A percentile compares a stretch with the other conserved stretches of the same genome.
These are phyloP conservation scores for Ustilago vetiveriae DNA, from an alignment of 1,284 basidiomycete species.

Conservation along the genomic window DNA sequence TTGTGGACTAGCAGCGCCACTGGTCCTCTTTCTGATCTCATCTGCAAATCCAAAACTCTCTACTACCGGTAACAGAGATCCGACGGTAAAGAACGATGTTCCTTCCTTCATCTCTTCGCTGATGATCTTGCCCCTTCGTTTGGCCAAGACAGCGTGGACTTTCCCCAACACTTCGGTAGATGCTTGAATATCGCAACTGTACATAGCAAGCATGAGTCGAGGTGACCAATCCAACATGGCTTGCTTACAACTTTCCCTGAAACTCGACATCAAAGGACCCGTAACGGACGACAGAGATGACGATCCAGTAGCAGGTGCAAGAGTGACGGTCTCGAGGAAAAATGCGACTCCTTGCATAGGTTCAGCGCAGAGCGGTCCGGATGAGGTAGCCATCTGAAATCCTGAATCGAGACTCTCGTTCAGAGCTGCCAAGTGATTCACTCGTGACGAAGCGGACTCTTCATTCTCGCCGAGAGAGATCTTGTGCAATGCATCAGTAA, in stretches of 20 bases:
- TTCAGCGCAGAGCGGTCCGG: slow-evolving; percentile 93
- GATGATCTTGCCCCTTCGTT: slow-evolving; percentile 87
- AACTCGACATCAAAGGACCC: slow-evolving; percentile 86
- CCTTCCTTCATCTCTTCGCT: slow-evolving; percentile 99
- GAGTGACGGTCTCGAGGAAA: slow-evolving; percentile 78
- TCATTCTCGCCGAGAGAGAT: slow-evolving; percentile 22
- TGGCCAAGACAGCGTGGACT: slow-evolving; percentile 93
- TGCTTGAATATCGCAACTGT: slow-evolving; percentile 97
- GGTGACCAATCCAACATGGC: slow-evolving; percentile 97
- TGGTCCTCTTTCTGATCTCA: slow-evolving; percentile 94
- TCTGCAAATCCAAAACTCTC: slow-evolving; percentile 98
- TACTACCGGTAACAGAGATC: slow-evolving; percentile 90
- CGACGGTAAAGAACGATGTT: slow-evolving; percentile 91
- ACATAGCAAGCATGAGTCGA: slow-evolving; percentile 96
- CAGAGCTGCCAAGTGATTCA: slow-evolving; percentile 41
- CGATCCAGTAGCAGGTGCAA: slow-evolving; percentile 70
- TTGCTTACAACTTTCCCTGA: slow-evolving; percentile 86
- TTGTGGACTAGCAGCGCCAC: slow-evolving; percentile 94
- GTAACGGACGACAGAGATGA: slow-evolving; percentile 77
- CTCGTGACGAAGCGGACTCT: background rate
- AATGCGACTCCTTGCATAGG: slow-evolving; percentile 93
- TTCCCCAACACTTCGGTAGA: slow-evolving; percentile 97
- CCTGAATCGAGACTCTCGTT: slow-evolving; percentile 79
- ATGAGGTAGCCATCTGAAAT: slow-evolving; percentile 92
- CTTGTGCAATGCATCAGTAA: slow-evolving; percentile 28